Base-by-base conservation (phyloP, 139 green algal species). In the Chlorella vulgaris region DNA sequence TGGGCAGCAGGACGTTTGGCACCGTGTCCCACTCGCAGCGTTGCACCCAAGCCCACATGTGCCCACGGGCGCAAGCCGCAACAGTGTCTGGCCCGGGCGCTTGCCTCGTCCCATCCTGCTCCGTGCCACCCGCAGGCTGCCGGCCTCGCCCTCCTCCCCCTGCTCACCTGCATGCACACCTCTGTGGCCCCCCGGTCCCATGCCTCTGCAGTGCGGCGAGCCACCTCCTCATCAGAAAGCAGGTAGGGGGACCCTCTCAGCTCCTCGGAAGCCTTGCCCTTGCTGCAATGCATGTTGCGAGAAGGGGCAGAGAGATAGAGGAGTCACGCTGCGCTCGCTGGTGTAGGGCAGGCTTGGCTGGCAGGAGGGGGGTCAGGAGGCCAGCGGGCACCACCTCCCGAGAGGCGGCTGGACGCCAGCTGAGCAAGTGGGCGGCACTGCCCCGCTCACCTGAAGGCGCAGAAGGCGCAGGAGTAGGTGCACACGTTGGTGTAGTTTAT, bases 401-500 rank as follows among this genome's bases (percentile, higher is more conserved):
- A n/a, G n/a, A n/a, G n/a, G n/a, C n/a, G n/a, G n/a, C n/a, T n/a
- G n/a, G n/a, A n/a, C n/a, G n/a, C n/a, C n/a, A n/a, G n/a, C n/a
- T n/a, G 8, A 68, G 28, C 26, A 10, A 29, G n/a, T 7, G 61
- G 61, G n/a, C 6, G 22, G 61, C 18, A 7, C 6, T 50, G 33
- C 33, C 10, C 18, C 40, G 29, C 50, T 28, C 29, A 69, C 58
- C 75, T 89, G 80, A 97, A 97, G 0, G 92, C 93, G 71, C 93
- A 97, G 84, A 97, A 97, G 33, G 53, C 67, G 84, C 92, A 96
- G 53, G 69, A 83, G 55, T 78, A 91, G 7, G 63, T 70, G 69
- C 86, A 90, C 10, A 90, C 74, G 38, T 89, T 89, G 31, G 94
- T 98, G 91, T 98, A 97, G 86, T 98, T 98, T 81, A 97, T 97